phyloP scores from a whole-genome alignment of 768 basidiomycete species.

The Rhodotorula paludigena region DNA sequence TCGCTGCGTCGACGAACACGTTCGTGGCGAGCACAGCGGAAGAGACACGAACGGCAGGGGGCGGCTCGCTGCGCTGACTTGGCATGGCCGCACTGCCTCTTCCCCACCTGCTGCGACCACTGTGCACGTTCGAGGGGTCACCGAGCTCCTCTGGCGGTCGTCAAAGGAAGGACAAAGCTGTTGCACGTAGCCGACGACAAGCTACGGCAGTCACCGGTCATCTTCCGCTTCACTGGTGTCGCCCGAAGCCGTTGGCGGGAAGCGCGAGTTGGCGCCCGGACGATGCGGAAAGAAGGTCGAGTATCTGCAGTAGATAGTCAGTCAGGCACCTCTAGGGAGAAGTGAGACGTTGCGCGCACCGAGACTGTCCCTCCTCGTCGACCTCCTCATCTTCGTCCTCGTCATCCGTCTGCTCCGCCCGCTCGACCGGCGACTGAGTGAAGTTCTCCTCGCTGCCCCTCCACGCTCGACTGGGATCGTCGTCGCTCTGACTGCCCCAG shows the following conservation, averaged over 20 bases:
- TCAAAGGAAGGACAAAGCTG: no score
- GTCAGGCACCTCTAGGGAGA: neutral
- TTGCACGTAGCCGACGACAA: no score
- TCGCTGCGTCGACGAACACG: no score
- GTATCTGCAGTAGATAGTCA: slow-evolving; percentile 7
- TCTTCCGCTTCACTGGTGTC: slow-evolving; percentile 23
- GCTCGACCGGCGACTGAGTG: no score
- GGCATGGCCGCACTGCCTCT: no score
- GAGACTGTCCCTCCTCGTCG: neutral
- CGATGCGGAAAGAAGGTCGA: slow-evolving; percentile 30
- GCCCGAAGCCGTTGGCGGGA: slow-evolving; percentile 16
- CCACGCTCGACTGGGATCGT: slow-evolving; percentile 34
- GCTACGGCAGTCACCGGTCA: neutral
- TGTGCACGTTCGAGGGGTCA: no score
- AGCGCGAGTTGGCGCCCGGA: neutral
- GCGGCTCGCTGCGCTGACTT: no score
- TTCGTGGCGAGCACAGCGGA: no score
- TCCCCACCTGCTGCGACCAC: no score
- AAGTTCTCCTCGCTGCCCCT: slow-evolving; percentile 15
- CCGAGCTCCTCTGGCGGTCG: no score
- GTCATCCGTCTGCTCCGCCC: neutral
- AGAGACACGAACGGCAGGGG: no score
- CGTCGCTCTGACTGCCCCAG: slow-evolving; percentile 11
- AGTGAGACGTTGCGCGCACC: neutral
- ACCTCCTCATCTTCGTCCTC: slow-evolving; percentile 25